Evolutionary conservation across 2,329 filamentous ascomycete species (phyloP).

Genomic region (Penicillium sp.): DNA sequence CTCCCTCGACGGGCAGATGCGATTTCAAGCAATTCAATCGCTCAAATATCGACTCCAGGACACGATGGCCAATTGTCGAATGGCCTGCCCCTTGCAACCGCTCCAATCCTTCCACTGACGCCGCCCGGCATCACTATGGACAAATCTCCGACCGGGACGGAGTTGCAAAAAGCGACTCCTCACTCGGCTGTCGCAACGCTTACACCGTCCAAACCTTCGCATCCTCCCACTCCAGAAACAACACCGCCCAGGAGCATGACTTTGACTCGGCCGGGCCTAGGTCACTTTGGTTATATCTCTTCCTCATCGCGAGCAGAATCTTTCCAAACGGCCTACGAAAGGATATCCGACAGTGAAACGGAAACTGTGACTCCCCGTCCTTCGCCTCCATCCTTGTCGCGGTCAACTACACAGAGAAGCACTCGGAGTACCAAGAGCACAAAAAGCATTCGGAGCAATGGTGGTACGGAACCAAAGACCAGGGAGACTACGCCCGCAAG

Average conservation of each 20-base stretch:
- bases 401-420: constrained; percentile 26
- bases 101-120: constrained; percentile 44
- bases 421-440: background rate
- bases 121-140: constrained; percentile 40
- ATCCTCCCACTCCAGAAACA: constrained; percentile 75
- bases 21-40: constrained; percentile 26
- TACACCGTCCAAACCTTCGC: constrained; percentile 69
- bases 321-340: constrained; percentile 73
- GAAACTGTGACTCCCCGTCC: constrained; percentile 50
- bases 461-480: constrained; percentile 23
- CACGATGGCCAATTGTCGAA: constrained; percentile 31
- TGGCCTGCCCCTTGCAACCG: constrained; percentile 26
- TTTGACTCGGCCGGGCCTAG: constrained; percentile 43
- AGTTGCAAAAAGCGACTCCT: constrained; percentile 32
- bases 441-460: constrained; percentile 28
- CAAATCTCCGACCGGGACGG: constrained; percentile 25
- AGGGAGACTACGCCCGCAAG: constrained; percentile 1
- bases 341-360: constrained; percentile 65
- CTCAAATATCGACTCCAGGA: constrained; percentile 31
- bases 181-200: constrained; percentile 36
- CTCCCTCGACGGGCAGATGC: constrained; percentile 44
- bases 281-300: constrained; percentile 61
- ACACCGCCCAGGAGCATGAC: constrained; percentile 65
- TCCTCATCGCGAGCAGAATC: constrained; percentile 68
- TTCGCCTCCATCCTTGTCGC: constrained; percentile 27